Evolutionary conservation across 1,284 basidiomycete species (phyloP), one percentile per base, ranked within the genome.

Genomic region (Moesziomyces globuligerus): DNA sequence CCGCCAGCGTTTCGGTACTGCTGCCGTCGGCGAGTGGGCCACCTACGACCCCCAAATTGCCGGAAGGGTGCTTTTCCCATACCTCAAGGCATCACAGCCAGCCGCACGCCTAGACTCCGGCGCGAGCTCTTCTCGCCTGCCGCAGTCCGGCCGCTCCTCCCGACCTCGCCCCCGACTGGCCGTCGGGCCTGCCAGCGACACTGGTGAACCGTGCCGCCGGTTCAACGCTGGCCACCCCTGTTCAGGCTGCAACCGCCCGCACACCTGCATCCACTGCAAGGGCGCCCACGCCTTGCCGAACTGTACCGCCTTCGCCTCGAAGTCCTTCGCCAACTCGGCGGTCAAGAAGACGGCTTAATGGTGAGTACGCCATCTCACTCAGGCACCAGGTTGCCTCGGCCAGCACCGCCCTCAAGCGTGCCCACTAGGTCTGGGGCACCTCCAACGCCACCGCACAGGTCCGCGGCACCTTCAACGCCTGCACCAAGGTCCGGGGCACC

Each of bases 301-400:
- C 6, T 38, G 36, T 18, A 8, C 36, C 7, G 17, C 7, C 36
- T 38, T 38, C 20, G 36, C 36, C 36, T 17, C 17, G 20, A 38
- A 38, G 17, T n/a, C 36, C 20, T 7, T 18, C 6, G 36, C 8
- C 7, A n/a, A n/a, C 17, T 6, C 17, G 8, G 17, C 36, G 6
- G 7, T 6, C 36, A 38, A 38, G 36, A 38, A 38, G 17, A 18
- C 17, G 36, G 6, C 36, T n/a, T 38, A n/a, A 38, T 38, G 7
- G 36, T 38, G 36, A 38, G 36, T 38, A 38, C 36, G 7, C 7
- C 36, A 17, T n/a, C 36, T 38, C 36, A 38, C 36, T 38, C 36
- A 38, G 36, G 36, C 36, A 38, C 15, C 32, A 34, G 8, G 17
- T 38, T n/a, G 7, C 17, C 36, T 9, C 8, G 20, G 36, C 9